Evolutionary conservation across 2,329 filamentous ascomycete species (phyloP).

Genomic region (Aspergillus thermomutatus): DNA sequence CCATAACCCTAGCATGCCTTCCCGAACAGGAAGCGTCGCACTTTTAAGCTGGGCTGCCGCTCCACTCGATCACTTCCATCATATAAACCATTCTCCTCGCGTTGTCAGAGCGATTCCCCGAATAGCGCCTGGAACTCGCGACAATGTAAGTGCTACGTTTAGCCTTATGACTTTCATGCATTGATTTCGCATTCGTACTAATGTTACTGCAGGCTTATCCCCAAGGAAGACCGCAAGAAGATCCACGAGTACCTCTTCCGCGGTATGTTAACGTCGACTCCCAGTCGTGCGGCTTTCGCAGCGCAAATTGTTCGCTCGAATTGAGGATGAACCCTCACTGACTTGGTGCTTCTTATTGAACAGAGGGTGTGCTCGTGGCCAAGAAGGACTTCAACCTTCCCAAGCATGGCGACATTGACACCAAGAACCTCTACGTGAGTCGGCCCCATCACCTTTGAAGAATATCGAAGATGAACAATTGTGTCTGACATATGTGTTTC

Average conservation of each 20-base stretch:
- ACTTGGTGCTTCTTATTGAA: constrained; percentile 12
- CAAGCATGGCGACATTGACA: constrained; percentile 97
- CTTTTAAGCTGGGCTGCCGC: constrained; percentile 32
- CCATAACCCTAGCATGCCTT: constrained; percentile 24
- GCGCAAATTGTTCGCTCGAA: neutral
- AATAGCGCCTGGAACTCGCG: constrained; percentile 53
- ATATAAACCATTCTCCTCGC: constrained; percentile 38
- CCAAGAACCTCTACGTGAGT: constrained; percentile 91
- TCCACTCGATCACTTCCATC: constrained; percentile 30
- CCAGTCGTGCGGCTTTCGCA: constrained; percentile 12
- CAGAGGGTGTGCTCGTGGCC: constrained; percentile 83
- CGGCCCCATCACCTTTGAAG: neutral
- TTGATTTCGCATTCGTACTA: constrained; percentile 6
- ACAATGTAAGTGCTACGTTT: constrained; percentile 43
- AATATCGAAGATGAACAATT: constrained; percentile 3
- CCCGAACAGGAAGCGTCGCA: constrained; percentile 32
- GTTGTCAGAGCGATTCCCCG: constrained; percentile 53
- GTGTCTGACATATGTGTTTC: constrained; percentile 1
- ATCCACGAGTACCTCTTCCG: constrained; percentile 99
- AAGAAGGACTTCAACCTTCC: constrained; percentile 99
- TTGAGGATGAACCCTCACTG: constrained; percentile 12
- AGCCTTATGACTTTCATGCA: neutral
- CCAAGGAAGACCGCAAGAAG: constrained; percentile 99
- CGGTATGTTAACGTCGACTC: constrained; percentile 51
- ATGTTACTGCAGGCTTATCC: constrained; percentile 74